Conservation (phyloP, 2,329 filamentous ascomycete genomes). For the Colletotrichum spinosum region DNA sequence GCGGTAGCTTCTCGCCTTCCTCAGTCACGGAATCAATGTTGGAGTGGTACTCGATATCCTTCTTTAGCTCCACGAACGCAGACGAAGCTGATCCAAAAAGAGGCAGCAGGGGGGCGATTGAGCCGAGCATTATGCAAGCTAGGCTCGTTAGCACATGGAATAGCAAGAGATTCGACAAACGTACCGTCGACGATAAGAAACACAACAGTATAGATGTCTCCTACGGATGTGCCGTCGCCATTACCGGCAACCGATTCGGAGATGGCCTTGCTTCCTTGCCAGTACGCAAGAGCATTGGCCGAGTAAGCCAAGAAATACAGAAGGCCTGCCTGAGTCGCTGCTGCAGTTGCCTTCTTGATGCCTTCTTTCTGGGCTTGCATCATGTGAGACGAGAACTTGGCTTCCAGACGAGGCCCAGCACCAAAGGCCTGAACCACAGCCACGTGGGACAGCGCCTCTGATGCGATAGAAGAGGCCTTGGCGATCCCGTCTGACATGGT, state of each 20-base stretch:
- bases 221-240: conserved; percentile 51
- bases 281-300: conserved; percentile 75
- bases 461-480: conserved; percentile 65
- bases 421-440: conserved; percentile 67
- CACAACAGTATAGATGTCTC: conserved; percentile 71
- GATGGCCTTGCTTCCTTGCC: conserved; percentile 70
- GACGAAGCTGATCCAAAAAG: conserved; percentile 69
- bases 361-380: conserved; percentile 61
- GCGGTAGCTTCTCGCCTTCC: conserved; percentile 55
- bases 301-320: conserved; percentile 77
- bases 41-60: conserved; percentile 66
- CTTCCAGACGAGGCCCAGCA: conserved; percentile 63
- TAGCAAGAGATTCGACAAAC: conserved; percentile 21
- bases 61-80: conserved; percentile 67
- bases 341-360: conserved; percentile 67
- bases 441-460: conserved; percentile 65
- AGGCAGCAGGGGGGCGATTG: conserved; percentile 72
- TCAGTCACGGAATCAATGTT: conserved; percentile 56
- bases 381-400: conserved; percentile 66
- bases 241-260: conserved; percentile 51
- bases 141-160: conserved; percentile 46
- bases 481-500: conserved; percentile 59
- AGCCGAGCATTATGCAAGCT: conserved; percentile 71
- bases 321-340: conserved; percentile 69
- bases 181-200: conserved; percentile 71